A percentile compares a stretch with the other conserved stretches of the same genome.
Evolutionary conservation across 371 early-diverging fungal genomes (phyloP).

Genomic region (Polyrhizophydium stewartii): DNA sequence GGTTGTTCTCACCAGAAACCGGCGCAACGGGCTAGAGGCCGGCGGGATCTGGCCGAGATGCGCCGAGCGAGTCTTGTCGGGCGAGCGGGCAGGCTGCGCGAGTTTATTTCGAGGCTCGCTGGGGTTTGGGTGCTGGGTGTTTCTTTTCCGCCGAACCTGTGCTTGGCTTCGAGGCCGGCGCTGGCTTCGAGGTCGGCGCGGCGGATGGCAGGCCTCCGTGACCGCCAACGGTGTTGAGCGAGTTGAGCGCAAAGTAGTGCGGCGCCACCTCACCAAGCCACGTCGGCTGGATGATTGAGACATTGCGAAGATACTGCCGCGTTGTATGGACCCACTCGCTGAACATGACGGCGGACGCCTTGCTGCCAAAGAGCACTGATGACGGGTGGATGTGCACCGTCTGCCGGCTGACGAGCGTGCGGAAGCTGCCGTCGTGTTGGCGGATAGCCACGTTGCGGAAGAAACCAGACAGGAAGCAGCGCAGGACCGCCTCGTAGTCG

Average conservation of each 20-base stretch:
- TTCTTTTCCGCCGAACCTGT: too few relatives aligned
- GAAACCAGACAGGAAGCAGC: conserved; percentile 86
- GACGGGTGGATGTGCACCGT: conserved; percentile 84
- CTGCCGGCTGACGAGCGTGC: conserved; percentile 68
- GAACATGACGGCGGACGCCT: conserved; percentile 31
- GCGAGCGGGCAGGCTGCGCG: too few relatives aligned
- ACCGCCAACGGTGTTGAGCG: conserved; percentile 1
- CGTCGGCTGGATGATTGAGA: conserved; percentile 72
- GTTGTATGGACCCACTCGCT: conserved; percentile 68
- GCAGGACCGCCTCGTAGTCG: conserved; percentile 65
- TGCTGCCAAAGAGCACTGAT: conserved; percentile 74
- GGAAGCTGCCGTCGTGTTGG: conserved; percentile 86
- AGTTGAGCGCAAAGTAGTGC: conserved; percentile 51
- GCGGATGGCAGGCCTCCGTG: too few relatives aligned
- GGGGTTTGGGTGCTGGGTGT: too few relatives aligned
- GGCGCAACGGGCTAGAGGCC: too few relatives aligned
- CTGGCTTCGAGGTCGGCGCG: neutral
- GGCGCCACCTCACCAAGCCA: conserved; percentile 86
- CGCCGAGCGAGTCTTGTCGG: too few relatives aligned
- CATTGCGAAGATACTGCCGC: conserved; percentile 80
- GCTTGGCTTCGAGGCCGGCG: too few relatives aligned
- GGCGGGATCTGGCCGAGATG: too few relatives aligned
- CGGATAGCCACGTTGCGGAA: conserved; percentile 83
- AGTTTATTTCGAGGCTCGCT: too few relatives aligned
- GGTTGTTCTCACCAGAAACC: too few relatives aligned